Evolutionary conservation across 768 basidiomycete species (phyloP).

Genomic region (Suillus brevipes): DNA sequence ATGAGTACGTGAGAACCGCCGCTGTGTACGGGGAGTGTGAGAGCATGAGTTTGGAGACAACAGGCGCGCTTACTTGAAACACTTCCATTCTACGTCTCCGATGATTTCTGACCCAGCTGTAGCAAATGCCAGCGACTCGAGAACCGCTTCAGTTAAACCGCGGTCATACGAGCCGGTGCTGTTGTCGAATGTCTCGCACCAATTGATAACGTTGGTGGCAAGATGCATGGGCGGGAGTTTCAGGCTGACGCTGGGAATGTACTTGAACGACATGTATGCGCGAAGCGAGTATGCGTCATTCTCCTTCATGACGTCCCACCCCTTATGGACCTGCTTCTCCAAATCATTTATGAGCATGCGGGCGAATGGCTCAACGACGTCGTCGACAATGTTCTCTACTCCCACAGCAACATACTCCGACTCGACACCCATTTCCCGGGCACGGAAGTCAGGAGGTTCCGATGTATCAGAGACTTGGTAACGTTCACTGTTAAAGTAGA

Average conservation of each 20-base stretch:
- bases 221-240: constrained; percentile 3
- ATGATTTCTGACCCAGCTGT: not conserved
- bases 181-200: constrained; percentile 33
- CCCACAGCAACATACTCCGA: constrained; percentile 16
- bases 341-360: constrained; percentile 22
- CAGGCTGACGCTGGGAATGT: constrained; percentile 1
- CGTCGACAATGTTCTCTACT: constrained; percentile 17
- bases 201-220: not conserved
- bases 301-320: constrained; percentile 25
- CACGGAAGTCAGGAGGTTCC: constrained; percentile 10
- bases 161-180: constrained; percentile 36
- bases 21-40: constrained; percentile 7
- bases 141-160: constrained; percentile 36
- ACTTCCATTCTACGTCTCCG: constrained; percentile 27
- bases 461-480: not conserved
- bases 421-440: constrained; percentile 11
- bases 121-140: constrained; percentile 31
- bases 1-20: constrained; percentile 27
- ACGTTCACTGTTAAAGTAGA: constrained; percentile 20
- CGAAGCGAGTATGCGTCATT: constrained; percentile 30
- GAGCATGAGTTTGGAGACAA: not conserved
- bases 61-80: constrained; percentile 28
- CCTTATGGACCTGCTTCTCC: constrained; percentile 11
- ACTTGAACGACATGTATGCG: constrained; percentile 19
- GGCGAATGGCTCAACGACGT: constrained; percentile 22